Percentiles rank a stretch among this genome's conserved stretches.
phyloP scores from a whole-genome alignment of 176 grass and related monocot genomes.

The Oryza australiensis region DNA sequence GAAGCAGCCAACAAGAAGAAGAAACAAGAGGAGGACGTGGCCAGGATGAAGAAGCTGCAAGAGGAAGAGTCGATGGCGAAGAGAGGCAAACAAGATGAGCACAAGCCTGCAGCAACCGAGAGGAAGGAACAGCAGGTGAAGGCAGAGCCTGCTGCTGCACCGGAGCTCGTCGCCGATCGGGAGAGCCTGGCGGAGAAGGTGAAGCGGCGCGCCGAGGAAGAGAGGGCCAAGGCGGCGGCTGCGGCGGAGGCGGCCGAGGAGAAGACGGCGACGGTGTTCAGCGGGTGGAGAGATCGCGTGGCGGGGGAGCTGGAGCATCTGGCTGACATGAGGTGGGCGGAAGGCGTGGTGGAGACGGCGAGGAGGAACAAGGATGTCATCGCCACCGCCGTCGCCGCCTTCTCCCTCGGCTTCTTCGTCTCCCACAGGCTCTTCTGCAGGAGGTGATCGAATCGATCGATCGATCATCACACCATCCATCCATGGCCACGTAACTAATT shows the following conservation, averaged over 20 bases:
- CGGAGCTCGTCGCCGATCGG: not conserved
- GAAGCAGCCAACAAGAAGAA: not conserved
- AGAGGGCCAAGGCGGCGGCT: not conserved
- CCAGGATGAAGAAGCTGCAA: not conserved
- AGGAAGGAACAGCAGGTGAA: slow-evolving; percentile 7
- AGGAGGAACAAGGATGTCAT: slow-evolving; percentile 53
- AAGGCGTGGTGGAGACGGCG: slow-evolving; percentile 9
- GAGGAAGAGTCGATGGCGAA: not conserved
- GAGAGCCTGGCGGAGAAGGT: slow-evolving; percentile 9
- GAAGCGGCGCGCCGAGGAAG: slow-evolving; percentile 10
- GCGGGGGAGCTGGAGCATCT: slow-evolving; percentile 25
- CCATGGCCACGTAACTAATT: not conserved
- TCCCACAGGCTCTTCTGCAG: slow-evolving; percentile 37
- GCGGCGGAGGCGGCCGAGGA: not conserved
- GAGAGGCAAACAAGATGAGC: not conserved
- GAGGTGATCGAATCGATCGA: not conserved
- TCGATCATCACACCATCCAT: not conserved
- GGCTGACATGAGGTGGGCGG: slow-evolving; percentile 27
- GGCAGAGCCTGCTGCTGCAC: not conserved
- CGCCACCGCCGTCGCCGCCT: slow-evolving; percentile 11
- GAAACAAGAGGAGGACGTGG: no score
- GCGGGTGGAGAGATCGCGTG: slow-evolving; percentile 22
- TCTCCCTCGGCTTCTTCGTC: slow-evolving; percentile 44
- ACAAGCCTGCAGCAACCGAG: not conserved
- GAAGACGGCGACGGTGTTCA: not conserved